Evolutionary conservation across 2,329 filamentous ascomycete species (phyloP), one percentile per base, ranked within the genome.

Genomic region (Tolypocladium inflatum): DNA sequence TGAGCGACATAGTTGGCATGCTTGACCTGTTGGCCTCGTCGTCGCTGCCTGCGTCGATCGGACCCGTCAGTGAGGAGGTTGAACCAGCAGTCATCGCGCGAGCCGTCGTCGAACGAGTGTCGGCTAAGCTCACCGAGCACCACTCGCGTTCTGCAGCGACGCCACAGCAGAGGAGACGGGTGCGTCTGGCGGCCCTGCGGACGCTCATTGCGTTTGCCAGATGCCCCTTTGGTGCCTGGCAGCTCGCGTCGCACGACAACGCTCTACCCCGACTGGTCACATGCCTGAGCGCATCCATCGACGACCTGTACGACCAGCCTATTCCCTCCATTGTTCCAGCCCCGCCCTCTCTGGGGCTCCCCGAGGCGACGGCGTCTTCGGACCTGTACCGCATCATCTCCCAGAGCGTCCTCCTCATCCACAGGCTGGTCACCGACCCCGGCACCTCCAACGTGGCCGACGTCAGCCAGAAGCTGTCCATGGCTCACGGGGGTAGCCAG

Each of bases 191-290:
- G 63, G 69, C 80, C 11, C 66, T 87, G 45, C 76, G 77, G 52
- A 79, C 84, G 2, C 72, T 87, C 17, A 75, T 79, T n/a, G 76
- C 80, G 2, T 86, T 91, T 67, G 81, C 83, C 1, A 74, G 78
- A 7, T 82, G 82, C n/a, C 73, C 79, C 0, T 83, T 88, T 65
- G 87, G 87, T 10, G 80, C 82, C 1, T 69, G 77, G 30, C 82
- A 88, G 52, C 79, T 97, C 10, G 88, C 87, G 0, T 74, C 76
- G 6, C 88, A 94, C 69, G 80, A 81, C 3, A 82, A 81, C 45
- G 85, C 85, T 15, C 83, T 96, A 19, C 90, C 89, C 1, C 83
- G 90, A 3, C 75, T 96, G 0, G 86, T 95, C 33, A 82, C 85
- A 33, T 84, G 88, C 4, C 69, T 84, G 17, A 77, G 75, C 55